Evolutionary conservation across 192 early-diverging fungal species (phyloP), one percentile per base, ranked within the genome.

Genomic region (Gaertneriomyces semiglobifer): DNA sequence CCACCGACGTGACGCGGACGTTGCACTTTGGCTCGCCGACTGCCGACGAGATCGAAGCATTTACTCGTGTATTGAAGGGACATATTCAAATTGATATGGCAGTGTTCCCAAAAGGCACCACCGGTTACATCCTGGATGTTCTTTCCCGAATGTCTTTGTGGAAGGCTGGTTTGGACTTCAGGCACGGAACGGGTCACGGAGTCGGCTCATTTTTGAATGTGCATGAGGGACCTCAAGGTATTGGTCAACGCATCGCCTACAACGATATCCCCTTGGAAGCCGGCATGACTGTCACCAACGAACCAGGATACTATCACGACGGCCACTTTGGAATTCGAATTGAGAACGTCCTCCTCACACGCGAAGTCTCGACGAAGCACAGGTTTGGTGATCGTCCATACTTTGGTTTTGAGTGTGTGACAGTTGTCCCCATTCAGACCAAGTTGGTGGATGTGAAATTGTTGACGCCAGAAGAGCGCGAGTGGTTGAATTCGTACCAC

Each of bases 251-350:
- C 43, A 79, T 85, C 54, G 78, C 69, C 11, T 88, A 84, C 74
- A 88, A 93, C 71, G 88, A 90, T 51, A 83, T 81, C 5, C 87
- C 89, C 3, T 78, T 99, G 44, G 85, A 83, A 44, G 81, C 86
- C 7, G 94, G 94, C 14, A 99, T 99, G 96, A 94, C 90, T 0
- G 88, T 99, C 43, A 94, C 96, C 16, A 92, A 99, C 72, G 92
- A 99, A 76, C 96, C 96, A 16, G 96, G 96, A 1, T 99, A 92
- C 81, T 99, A 99, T 72, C 88, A 96, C 74, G 94, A 99, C 74
- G 94, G 93, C 20, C 79, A 84, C 42, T 99, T 97, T 74, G 96
- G 96, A 62, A 96, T 97, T 68, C 92, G 96, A 69, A 95, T 97
- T 69, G 96, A 99, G 76, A 96, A 93, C 71, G 87, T 96, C 41